phyloP scores from a whole-genome alignment of 1,284 basidiomycete genomes.

The Ustilago trichophora region DNA sequence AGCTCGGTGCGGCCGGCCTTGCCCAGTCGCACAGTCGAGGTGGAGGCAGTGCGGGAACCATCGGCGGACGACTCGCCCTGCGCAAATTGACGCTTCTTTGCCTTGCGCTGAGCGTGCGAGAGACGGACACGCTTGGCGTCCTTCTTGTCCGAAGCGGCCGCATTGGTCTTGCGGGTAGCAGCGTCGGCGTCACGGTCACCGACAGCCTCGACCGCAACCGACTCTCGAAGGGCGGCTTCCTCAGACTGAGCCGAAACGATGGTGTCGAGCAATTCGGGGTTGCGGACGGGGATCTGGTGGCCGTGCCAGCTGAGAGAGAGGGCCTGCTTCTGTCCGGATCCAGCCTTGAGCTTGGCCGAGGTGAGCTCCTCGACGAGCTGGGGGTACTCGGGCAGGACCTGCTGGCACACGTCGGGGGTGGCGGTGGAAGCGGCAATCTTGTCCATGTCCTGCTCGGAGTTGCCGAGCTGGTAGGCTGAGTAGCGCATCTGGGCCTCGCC shows the following conservation, averaged over 20 bases:
- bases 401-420: slow-evolving; percentile 70
- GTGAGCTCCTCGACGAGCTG: slow-evolving; percentile 71
- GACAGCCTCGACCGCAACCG: slow-evolving; percentile 58
- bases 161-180: slow-evolving; percentile 16
- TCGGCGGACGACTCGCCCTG: slow-evolving; percentile 23
- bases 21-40: slow-evolving; percentile 24
- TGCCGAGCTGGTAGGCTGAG: slow-evolving; percentile 82
- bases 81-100: slow-evolving; percentile 53
- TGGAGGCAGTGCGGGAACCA: slow-evolving; percentile 24
- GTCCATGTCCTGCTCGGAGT: slow-evolving; percentile 78
- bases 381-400: slow-evolving; percentile 76
- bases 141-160: slow-evolving; percentile 1
- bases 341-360: slow-evolving; percentile 60
- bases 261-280: slow-evolving; percentile 89
- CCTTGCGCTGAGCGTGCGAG: slow-evolving; percentile 61
- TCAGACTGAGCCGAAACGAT: slow-evolving; percentile 84
- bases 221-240: slow-evolving; percentile 68
- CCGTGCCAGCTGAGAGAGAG: slow-evolving; percentile 80
- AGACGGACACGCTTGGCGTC: slow-evolving; percentile 48
- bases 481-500: slow-evolving; percentile 90
- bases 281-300: slow-evolving; percentile 82
- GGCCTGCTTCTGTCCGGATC: slow-evolving; percentile 68
- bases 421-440: slow-evolving; percentile 79
- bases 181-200: slow-evolving; percentile 13
- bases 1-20: slow-evolving; percentile 50